Evolutionary conservation across 768 basidiomycete species (phyloP), one percentile per base, ranked within the genome.

Genomic region (Megacollybia marginata): DNA sequence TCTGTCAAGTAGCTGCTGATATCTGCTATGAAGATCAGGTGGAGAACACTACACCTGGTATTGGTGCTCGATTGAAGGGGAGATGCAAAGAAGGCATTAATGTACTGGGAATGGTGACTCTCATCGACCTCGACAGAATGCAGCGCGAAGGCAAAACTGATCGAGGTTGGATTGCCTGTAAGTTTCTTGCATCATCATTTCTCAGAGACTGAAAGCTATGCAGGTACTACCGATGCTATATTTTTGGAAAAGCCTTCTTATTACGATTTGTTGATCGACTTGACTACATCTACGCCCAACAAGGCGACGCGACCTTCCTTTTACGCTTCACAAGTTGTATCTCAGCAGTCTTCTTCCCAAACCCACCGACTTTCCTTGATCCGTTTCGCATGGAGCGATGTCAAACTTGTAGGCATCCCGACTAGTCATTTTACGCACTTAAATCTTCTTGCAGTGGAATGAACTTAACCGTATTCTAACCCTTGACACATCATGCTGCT

Each of bases 331-430:
- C 78, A 77, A 57, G 69, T 71, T 0, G 59, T 73, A 7, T 62
- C 66, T 16, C 12, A 44, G 33, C 66, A 69, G 13, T 55, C 68
- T 7, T 50, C 55, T 13, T 15, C 9, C 53, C 64, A 42, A 61
- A 20, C 44, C 6, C 73, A 83, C 62, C 70, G 75, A 4, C 72
- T 90, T 16, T 79, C 79, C 1, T 70, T 74, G 10, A 74, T 86
- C 20, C 75, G 84, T 45, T 91, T 89, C 59, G 79, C 88, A 1
- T 92, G 89, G 87, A 89, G 87, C 62, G 89, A 92, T 60, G 73
- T 90, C 38, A 82, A 80, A 62, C 68, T 89, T 42, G 85, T 86
- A 50, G 49, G 23, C 23, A 28, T 28, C 23, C 23, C 23, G 6
- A 28, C 23, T 6, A 2, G 79, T 65, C 44, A 3, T 47, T 34